Conservation (phyloP, 768 basidiomycete species). For the Tylopilus rubrobrunneus region DNA sequence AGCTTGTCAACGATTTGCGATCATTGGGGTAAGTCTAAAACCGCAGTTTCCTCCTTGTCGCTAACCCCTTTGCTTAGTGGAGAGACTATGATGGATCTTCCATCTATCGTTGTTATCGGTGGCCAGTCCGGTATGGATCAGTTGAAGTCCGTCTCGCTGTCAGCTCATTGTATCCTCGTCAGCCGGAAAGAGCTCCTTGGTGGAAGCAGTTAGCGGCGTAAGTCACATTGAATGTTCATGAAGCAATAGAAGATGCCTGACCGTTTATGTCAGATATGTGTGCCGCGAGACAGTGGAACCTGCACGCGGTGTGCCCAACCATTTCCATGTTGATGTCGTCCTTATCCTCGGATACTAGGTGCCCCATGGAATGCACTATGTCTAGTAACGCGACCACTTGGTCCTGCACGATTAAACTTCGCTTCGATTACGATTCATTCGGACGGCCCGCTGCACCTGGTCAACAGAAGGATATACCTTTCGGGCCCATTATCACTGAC, state of each 20-base stretch:
- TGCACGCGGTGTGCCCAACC: slow-evolving; percentile 41
- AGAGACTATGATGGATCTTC: slow-evolving; percentile 39
- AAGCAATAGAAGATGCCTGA: background rate
- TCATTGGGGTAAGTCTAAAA: slow-evolving; percentile 35
- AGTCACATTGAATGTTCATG: slow-evolving; percentile 9
- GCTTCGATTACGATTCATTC: slow-evolving; percentile 28
- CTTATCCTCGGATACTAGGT: too few species aligned
- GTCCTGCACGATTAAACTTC: slow-evolving; percentile 44
- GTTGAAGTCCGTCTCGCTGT: background rate
- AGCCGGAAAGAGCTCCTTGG: slow-evolving; percentile 61
- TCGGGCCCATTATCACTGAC: too few species aligned
- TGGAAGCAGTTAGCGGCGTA: slow-evolving; percentile 56
- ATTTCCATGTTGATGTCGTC: background rate
- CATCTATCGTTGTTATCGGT: slow-evolving; percentile 54
- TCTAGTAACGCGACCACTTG: too few species aligned
- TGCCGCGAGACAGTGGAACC: too few species aligned
- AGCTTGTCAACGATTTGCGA: slow-evolving; percentile 35
- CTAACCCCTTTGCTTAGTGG: slow-evolving; percentile 29
- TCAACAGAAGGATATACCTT: too few species aligned
- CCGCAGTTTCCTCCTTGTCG: background rate
- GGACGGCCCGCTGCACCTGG: too few species aligned
- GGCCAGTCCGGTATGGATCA: slow-evolving; percentile 46
- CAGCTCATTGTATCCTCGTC: slow-evolving; percentile 1
- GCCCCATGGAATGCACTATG: too few species aligned
- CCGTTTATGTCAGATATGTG: slow-evolving; percentile 41